phyloP scores from a whole-genome alignment of 148 eudicot species.

The Cornus suecica region DNA sequence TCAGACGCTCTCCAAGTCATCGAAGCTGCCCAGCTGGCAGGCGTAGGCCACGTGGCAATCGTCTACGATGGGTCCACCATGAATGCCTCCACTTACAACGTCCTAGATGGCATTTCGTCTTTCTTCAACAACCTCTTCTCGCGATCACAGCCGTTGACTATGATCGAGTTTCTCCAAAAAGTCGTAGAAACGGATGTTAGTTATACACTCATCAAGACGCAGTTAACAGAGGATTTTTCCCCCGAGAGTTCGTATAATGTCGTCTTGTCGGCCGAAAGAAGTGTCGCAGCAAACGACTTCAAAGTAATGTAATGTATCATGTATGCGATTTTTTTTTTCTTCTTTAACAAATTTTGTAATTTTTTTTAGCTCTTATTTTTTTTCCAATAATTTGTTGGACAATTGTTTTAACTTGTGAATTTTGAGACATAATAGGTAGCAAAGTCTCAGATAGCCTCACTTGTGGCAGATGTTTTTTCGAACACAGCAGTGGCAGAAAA shows the following conservation, averaged over 20 bases:
- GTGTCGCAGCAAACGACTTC: conserved; percentile 67
- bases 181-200: conserved; percentile 56
- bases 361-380: neutral
- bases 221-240: conserved; percentile 65
- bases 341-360: neutral
- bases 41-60: conserved; percentile 76
- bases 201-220: conserved; percentile 69
- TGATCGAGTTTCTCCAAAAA: conserved; percentile 59
- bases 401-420: neutral
- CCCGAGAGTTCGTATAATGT: conserved; percentile 74
- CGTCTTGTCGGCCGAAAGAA: conserved; percentile 76
- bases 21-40: conserved; percentile 76
- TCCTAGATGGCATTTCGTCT: conserved; percentile 63
- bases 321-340: conserved; percentile 50
- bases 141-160: conserved; percentile 53
- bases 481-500: conserved; percentile 84
- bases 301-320: conserved; percentile 99
- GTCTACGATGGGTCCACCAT: conserved; percentile 45
- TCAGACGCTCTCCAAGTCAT: conserved; percentile 70
- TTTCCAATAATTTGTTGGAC: conserved; percentile 4
- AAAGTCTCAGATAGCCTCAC: conserved; percentile 69
- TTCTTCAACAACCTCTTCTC: conserved; percentile 78
- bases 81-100: conserved; percentile 47
- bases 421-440: conserved; percentile 44
- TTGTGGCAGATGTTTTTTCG: conserved; percentile 79